Evolutionary conservation across 2,329 filamentous ascomycete genomes (phyloP), one percentile per base, ranked within the genome.

Genomic region (Nemania serpens): DNA sequence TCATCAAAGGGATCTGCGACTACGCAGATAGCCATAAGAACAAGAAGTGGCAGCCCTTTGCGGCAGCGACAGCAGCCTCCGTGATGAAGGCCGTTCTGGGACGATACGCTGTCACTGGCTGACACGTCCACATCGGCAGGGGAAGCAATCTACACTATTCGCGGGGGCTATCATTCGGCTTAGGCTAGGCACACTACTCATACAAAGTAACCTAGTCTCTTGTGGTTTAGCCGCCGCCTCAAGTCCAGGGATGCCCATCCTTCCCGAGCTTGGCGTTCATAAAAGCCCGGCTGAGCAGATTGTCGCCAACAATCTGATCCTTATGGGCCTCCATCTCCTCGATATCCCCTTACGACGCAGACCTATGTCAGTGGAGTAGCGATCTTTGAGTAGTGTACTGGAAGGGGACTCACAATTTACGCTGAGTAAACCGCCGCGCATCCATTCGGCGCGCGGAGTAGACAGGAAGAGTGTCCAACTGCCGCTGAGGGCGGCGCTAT

Each of bases 281-380:
- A 52, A 64, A 68, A n/a, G n/a, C n/a, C n/a, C n/a, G n/a, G 25
- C 55, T 59, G 47, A 62, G 59, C 51, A 62, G 57, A 43, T 58
- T 58, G 10, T 67, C 64, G 17, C 64, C 22, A 59, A 59, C 25
- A 51, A 67, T 68, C 58, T 66, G 48, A 49, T 67, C 63, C 53
- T 66, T 66, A 54, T 67, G 61, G 13, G 61, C 62, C 52, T 67
- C 65, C 63, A 66, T 68, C 52, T 67, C 65, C 54, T 67, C 62
- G 17, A 68, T 64, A 58, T 67, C 63, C 61, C 61, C 63, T 67
- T 59, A 39, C 36, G 46, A 60, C 29, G 55, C 49, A 22, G 34
- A 58, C 46, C 25, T 39, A 47, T 63, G 60, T 63, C 36, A 63
- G 57, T 13, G 15, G 54, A 54, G 45, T 48, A 51, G 29, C 41